Percentiles rank a stretch among this genome's conserved stretches.
phyloP scores from a whole-genome alignment of 2,329 filamentous ascomycete species.

The Alternaria incomplexa region DNA sequence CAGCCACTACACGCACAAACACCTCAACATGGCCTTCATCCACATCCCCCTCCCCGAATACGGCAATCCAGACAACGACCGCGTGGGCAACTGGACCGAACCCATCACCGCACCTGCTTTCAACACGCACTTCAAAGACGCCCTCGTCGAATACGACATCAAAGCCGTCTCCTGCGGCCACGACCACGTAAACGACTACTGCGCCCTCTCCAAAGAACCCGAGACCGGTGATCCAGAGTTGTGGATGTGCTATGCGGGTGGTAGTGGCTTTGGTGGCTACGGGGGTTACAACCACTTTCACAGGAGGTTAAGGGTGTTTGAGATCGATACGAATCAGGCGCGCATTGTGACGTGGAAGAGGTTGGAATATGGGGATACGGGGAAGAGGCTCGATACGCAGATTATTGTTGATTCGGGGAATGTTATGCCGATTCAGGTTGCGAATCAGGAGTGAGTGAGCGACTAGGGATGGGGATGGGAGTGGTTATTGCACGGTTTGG shows the following conservation, averaged over 20 bases:
- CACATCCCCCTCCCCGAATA: conserved; percentile 97
- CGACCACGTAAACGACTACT: conserved; percentile 98
- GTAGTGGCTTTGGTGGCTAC: conserved; percentile 91
- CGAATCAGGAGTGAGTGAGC: conserved; percentile 4
- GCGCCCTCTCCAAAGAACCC: conserved; percentile 66
- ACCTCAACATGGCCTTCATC: conserved; percentile 96
- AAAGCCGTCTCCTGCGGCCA: conserved; percentile 91
- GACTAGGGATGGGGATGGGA: neutral
- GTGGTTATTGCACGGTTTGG: neutral
- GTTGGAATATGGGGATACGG: conserved; percentile 69
- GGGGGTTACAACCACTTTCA: conserved; percentile 87
- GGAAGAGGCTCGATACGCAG: conserved; percentile 63
- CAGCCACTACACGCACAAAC: conserved; percentile 84
- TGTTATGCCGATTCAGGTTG: conserved; percentile 41
- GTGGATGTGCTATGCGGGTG: conserved; percentile 99
- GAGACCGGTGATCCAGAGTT: conserved; percentile 60
- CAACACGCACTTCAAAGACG: conserved; percentile 93
- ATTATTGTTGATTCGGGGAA: conserved; percentile 66
- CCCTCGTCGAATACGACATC: conserved; percentile 82
- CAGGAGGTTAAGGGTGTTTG: conserved; percentile 84
- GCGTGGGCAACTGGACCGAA: conserved; percentile 79
- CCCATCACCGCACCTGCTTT: conserved; percentile 84
- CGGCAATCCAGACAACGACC: conserved; percentile 61
- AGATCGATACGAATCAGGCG: conserved; percentile 89
- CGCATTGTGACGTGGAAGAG: conserved; percentile 92